phyloP scores from a whole-genome alignment of 768 basidiomycete species.

The Amanita pseudoporphyria region DNA sequence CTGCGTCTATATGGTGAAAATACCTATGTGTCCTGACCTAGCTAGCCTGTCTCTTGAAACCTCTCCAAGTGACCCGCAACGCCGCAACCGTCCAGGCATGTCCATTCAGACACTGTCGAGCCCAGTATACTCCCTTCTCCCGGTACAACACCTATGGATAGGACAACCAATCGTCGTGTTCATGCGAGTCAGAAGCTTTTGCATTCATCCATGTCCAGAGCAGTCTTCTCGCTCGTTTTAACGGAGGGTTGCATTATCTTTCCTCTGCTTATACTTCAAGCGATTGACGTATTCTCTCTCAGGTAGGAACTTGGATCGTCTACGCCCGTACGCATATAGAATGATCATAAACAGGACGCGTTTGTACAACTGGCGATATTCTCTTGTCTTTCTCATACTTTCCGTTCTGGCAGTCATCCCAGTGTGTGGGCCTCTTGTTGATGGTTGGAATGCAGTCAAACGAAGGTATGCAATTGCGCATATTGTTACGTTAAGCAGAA shows the following conservation, averaged over 20 bases:
- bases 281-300: slow-evolving; percentile 39
- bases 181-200: slow-evolving; percentile 17
- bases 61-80: slow-evolving; percentile 12
- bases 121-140: no score
- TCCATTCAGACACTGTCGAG: slow-evolving; percentile 13
- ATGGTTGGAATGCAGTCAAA: slow-evolving; percentile 24
- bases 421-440: slow-evolving; percentile 51
- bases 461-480: not conserved
- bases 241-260: slow-evolving; percentile 71
- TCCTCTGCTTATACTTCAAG: slow-evolving; percentile 62
- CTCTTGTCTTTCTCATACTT: slow-evolving; percentile 49
- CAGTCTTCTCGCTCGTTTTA: slow-evolving; percentile 61
- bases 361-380: no score
- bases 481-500: not conserved
- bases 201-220: slow-evolving; percentile 49
- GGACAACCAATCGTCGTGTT: no score
- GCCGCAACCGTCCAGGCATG: slow-evolving; percentile 11
- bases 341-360: no score
- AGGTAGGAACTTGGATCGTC: slow-evolving; percentile 31
- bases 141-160: no score
- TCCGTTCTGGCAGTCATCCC: slow-evolving; percentile 60
- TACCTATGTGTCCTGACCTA: slow-evolving; percentile 54
- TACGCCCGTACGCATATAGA: no score
- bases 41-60: slow-evolving; percentile 29
- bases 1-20: slow-evolving; percentile 47